Percentiles rank a stretch among this genome's conserved stretches.
These are phyloP conservation scores for Pestalotiopsis sp. DNA, from an alignment of 2,329 filamentous ascomycete genomes.

Conservation along the genomic window DNA sequence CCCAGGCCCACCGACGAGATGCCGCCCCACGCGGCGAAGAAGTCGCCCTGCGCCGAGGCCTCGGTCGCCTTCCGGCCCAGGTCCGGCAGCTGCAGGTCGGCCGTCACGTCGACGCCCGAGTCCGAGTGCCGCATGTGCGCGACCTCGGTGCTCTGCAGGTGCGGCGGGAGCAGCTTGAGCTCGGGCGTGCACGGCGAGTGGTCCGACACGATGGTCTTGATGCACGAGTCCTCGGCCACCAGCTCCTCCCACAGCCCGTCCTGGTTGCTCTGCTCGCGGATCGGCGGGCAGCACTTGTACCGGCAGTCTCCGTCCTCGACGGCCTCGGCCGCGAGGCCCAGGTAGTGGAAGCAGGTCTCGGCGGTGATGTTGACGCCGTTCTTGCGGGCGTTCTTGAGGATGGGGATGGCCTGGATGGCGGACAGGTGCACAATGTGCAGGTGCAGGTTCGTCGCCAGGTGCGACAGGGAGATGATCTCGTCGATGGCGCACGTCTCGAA, in stretches of 20 bases:
- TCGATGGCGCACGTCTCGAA: conserved; percentile 92
- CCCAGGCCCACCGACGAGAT: conserved; percentile 93
- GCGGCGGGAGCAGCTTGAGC: conserved; percentile 79
- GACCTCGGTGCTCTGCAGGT: conserved; percentile 51
- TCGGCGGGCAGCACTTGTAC: conserved; percentile 94
- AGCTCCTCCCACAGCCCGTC: conserved; percentile 87
- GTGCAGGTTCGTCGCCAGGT: conserved; percentile 76
- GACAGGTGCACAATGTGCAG: conserved; percentile 94
- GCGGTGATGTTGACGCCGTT: conserved; percentile 83
- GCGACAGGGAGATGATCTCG: conserved; percentile 79
- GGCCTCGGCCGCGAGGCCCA: conserved; percentile 79
- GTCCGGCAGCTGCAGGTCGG: conserved; percentile 27
- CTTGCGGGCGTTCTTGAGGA: conserved; percentile 71
- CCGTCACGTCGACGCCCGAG: conserved; percentile 52
- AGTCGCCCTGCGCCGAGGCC: conserved; percentile 66
- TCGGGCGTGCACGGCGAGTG: conserved; percentile 96
- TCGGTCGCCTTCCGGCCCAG: conserved; percentile 36
- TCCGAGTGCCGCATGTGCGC: conserved; percentile 48
- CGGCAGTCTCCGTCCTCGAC: conserved; percentile 84
- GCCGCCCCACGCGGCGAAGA: conserved; percentile 95
- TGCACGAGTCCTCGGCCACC: conserved; percentile 68
- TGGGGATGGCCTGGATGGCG: conserved; percentile 82
- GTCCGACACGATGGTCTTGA: conserved; percentile 89
- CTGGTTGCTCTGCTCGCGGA: conserved; percentile 78
- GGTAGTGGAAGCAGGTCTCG: conserved; percentile 95